phyloP scores from a whole-genome alignment of 2,329 filamentous ascomycete genomes.

The Cladosporium sp. region DNA sequence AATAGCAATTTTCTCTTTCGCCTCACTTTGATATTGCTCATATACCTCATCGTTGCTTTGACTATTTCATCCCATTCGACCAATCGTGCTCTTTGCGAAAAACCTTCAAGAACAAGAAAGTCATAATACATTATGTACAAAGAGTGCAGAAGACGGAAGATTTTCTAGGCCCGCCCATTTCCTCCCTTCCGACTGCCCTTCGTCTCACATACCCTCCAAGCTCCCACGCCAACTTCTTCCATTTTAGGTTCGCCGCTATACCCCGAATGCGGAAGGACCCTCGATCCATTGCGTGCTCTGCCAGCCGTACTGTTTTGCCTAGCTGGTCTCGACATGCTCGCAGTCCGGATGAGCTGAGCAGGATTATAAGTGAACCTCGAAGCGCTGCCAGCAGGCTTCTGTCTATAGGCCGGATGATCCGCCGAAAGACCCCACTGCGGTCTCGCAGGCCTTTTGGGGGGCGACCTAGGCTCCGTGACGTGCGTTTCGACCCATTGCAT shows the following conservation, averaged over 20 bases:
- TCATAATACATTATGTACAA: no score
- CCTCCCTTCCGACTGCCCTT: not conserved
- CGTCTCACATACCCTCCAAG: not conserved
- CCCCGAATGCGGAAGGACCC: not conserved
- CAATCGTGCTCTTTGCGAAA: no score
- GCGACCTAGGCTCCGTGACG: not conserved
- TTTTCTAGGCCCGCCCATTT: no score
- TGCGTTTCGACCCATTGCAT: not conserved
- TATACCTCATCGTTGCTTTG: no score
- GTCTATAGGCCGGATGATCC: not conserved
- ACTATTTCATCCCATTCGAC: no score
- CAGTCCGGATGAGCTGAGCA: not conserved
- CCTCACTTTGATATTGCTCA: no score
- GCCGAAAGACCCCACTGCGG: not conserved
- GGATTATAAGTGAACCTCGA: not conserved
- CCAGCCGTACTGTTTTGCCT: not conserved
- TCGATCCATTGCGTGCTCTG: not conserved
- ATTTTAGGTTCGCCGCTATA: not conserved
- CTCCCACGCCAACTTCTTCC: slow-evolving; percentile 2
- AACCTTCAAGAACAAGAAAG: no score
- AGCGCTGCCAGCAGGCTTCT: not conserved
- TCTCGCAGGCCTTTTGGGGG: not conserved
- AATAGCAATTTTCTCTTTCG: no score
- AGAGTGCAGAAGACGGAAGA: no score
- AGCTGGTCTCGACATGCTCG: not conserved